Conservation (phyloP, 2,329 filamentous ascomycete species). For the Aspergillus oerlinghausenensis region DNA sequence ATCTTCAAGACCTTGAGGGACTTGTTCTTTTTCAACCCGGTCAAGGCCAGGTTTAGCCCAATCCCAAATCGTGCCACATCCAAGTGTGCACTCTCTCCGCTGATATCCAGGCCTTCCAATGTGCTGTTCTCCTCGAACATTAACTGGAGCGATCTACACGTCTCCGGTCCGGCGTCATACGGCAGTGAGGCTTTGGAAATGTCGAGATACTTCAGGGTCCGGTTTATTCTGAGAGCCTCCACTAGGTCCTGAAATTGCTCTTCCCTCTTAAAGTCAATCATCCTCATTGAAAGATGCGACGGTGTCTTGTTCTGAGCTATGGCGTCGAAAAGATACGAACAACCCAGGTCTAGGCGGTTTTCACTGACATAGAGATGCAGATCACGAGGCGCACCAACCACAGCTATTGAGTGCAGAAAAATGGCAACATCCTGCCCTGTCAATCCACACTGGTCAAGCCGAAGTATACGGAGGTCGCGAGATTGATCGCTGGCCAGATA, state of each 20-base stretch:
- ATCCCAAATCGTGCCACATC: slow-evolving; percentile 66
- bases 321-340: slow-evolving; percentile 39
- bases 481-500: slow-evolving; percentile 62
- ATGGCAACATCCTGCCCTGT: slow-evolving; percentile 61
- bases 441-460: slow-evolving; percentile 63
- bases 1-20: slow-evolving; percentile 60
- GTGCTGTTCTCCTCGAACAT: slow-evolving; percentile 66
- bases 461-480: slow-evolving; percentile 55
- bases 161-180: slow-evolving; percentile 63
- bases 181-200: slow-evolving; percentile 67
- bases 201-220: slow-evolving; percentile 59
- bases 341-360: slow-evolving; percentile 47
- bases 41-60: slow-evolving; percentile 62
- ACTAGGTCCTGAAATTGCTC: slow-evolving; percentile 60
- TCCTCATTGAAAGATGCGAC: slow-evolving; percentile 60
- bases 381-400: slow-evolving; percentile 48
- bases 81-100: slow-evolving; percentile 66
- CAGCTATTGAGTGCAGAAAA: slow-evolving; percentile 60
- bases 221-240: slow-evolving; percentile 58
- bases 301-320: slow-evolving; percentile 54
- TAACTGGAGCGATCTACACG: slow-evolving; percentile 57
- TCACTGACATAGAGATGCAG: slow-evolving; percentile 64
- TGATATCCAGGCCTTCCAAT: slow-evolving; percentile 63
- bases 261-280: slow-evolving; percentile 65
- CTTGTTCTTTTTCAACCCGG: slow-evolving; percentile 60